Conservation (phyloP, 2,329 filamentous ascomycete species). For the Aspergillus arachidicola region DNA sequence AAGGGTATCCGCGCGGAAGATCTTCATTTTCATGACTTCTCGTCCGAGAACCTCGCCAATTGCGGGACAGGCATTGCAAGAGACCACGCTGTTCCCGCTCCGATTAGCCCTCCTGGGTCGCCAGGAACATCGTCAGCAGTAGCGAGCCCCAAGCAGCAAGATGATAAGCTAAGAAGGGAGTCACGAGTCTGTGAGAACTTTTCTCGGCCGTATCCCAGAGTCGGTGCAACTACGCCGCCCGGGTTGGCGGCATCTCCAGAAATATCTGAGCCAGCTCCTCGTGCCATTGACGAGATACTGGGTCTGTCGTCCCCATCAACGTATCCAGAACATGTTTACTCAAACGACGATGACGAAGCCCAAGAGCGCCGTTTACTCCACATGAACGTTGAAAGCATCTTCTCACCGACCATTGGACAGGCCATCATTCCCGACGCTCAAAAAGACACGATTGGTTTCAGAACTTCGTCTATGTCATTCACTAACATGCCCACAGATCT, state of each 20-base stretch:
- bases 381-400: constrained; percentile 33
- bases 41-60: constrained; percentile 32
- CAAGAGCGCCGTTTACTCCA: constrained; percentile 15
- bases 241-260: constrained; percentile 31
- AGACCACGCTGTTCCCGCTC: constrained; percentile 22
- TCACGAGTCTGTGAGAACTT: constrained; percentile 56
- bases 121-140: constrained; percentile 28
- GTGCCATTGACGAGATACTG: constrained; percentile 45
- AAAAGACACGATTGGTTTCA: constrained; percentile 37
- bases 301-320: constrained; percentile 34
- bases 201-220: constrained; percentile 51
- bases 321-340: constrained; percentile 36
- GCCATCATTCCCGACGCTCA: constrained; percentile 48
- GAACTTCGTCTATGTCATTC: constrained; percentile 46
- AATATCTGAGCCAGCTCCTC: constrained; percentile 37
- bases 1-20: constrained; percentile 57
- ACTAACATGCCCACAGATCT: constrained; percentile 44
- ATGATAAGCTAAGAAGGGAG: constrained; percentile 27
- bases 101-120: constrained; percentile 35
- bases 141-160: constrained; percentile 26
- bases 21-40: constrained; percentile 43
- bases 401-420: constrained; percentile 33
- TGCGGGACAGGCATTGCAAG: constrained; percentile 26
- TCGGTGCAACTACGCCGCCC: constrained; percentile 44
- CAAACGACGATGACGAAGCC: constrained; percentile 20